Evolutionary conservation across 192 early-diverging fungal species (phyloP), one percentile per base, ranked within the genome.

Genomic region (Jimgerdemannia lactiflua): DNA sequence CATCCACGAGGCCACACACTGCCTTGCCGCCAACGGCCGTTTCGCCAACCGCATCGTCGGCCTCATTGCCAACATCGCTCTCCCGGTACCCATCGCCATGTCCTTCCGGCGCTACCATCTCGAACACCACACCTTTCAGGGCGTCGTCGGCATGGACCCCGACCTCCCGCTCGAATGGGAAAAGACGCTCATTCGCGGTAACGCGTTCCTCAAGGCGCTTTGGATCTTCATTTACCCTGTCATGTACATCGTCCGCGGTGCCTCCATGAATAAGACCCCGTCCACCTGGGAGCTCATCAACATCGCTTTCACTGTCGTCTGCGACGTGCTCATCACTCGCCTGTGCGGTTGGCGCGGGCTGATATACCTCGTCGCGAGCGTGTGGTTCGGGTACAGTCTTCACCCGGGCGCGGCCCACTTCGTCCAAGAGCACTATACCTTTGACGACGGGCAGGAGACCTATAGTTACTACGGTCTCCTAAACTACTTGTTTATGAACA

Each of bases 91-190:
- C 4, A 87, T 94, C 41, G 91, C 92, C 20, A 87, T 89, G 78
- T 94, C 93, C 20, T 94, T 94, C 86, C 91, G 93, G 69, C 86
- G 92, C 4, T 93, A 94, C 78, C 97, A 99, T 83, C 86, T 98
- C 72, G 97, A 97, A 82, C 97, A 99, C 82, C 97, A 99, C 86
- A 93, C 94, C n/a, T 97, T 91, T 84, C 96, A 97, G 84, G 97
- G 97, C 18, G 96, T 98, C 14, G 89, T 92, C 39, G 96, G 95
- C 18, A 90, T 93, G 78, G 97, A 99, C 78, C 94, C 95, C 68
- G 97, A 99, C 79, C 87, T 99, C 39, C 97, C 97, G 4, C 85
- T 95, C 7, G 90, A 94, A 67, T 91, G 93, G 87, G 96, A 99
- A 82, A 90, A 89, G 79, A 87, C 86, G 41, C 78, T 97, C 70